Base-by-base conservation (phyloP, 2,329 filamentous ascomycete species). In the Pseudogymnoascus sp. region DNA sequence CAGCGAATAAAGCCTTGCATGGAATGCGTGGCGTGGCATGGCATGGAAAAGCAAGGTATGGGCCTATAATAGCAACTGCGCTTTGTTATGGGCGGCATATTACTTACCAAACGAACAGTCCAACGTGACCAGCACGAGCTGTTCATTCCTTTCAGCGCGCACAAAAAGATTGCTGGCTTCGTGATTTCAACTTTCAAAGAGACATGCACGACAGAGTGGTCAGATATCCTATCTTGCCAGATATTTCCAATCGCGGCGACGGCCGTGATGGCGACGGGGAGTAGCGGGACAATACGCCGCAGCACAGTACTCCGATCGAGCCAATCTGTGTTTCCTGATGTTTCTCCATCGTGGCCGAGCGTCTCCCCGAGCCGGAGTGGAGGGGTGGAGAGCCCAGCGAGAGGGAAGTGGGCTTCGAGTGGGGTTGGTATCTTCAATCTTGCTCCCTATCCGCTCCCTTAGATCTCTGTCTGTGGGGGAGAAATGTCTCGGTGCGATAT, bases 401-500 rank as follows among this genome's bases (percentile, higher is more conserved):
- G 43, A 30, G 43, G 25, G 43, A 50, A 50, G 43, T 50, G 43
- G 43, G 39, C 12, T 41, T 22, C 4, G 15, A 18, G 43, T 50
- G 43, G 43, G 43, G 43, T 50, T 50, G 30, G 43, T 30, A 30
- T 50, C 25, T 30, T 30, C 43, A 18, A 50, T 30, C 43, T 22
- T 50, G 43, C 8, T 50, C 25, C 43, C 43, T 30, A 50, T 50
- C 43, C 43, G 43, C 43, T 9, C 11, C 43, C 25, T n/a, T 15
- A 30, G 43, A 28, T 50, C 25, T 25, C 14, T 30, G 25, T 50
- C 25, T 50, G 43, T 50, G 22, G 43, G 43, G 30, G 43, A 50
- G 43, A 50, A 30, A 50, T 50, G 43, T 50, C 43, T 30, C 43
- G 43, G 43, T 50, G 43, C n/a, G 43, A 50, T 50, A 18, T 50